Evolutionary conservation across 2,329 filamentous ascomycete genomes (phyloP), one percentile per base, ranked within the genome.

Genomic region (Ceratocystis albifundus): DNA sequence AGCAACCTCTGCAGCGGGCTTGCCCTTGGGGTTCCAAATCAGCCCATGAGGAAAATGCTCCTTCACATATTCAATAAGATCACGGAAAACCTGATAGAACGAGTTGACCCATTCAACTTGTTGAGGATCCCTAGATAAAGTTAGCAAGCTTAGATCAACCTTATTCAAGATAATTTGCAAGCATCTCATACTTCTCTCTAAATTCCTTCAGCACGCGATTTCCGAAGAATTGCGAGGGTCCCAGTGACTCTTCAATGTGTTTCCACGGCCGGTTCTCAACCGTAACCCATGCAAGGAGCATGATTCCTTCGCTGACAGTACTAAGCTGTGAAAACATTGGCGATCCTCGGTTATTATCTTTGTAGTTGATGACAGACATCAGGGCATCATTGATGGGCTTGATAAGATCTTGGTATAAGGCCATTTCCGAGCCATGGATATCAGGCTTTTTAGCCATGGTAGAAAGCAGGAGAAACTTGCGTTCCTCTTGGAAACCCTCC

Each of bases 361-460:
- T 88, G 72, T 96, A 84, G 70, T 89, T 87, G 72, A 85, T 87
- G 66, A 94, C 90, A 61, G 84, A 84, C 72, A 88, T 86, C 69
- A 96, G 87, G 66, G 88, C 85, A 68, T 89, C 85, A 76, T 96
- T 92, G 69, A 96, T 86, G 70, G 93, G 91, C 71, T 92, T 90
- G 70, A 97, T 80, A 22, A 96, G 82, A 69, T 90, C 87, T 74
- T 89, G 85, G 73, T 86, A 89, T 2, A 83, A 79, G 7, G 84
- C 78, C 71, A 87, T 84, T 61, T 86, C 83, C 44, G 80, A 72
- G 50, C 79, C 79, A 12, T 75, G 75, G 69, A 88, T 80, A 70
- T 94, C 88, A 25, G 93, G 94, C 78, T 96, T 96, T 81, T 91
- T 95, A 25, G 94, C 88, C 79, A 92, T 94, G 65, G 89, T 93